Conservation (phyloP, 352 stramenopile genomes). For the Phytophthora syringae region DNA sequence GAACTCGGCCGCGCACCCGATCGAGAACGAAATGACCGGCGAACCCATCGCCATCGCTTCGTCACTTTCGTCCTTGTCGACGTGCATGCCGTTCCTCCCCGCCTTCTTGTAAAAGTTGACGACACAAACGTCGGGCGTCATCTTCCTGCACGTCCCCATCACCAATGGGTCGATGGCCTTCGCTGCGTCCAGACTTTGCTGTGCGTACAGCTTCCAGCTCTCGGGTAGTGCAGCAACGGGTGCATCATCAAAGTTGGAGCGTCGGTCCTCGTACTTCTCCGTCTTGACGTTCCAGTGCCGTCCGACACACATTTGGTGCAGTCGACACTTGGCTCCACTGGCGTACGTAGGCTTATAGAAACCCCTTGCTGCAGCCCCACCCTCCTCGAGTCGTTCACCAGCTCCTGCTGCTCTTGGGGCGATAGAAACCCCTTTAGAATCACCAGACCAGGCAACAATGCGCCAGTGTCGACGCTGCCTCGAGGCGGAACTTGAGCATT, state of each 20-base stretch:
- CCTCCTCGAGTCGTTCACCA: slow-evolving; percentile 57
- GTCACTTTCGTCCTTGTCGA: slow-evolving; percentile 75
- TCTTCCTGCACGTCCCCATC: slow-evolving; percentile 49
- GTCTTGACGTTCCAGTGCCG: slow-evolving; percentile 76
- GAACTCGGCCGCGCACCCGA: slow-evolving; percentile 71
- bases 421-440: slow-evolving; percentile 64
- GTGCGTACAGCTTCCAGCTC: slow-evolving; percentile 42
- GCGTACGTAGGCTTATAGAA: slow-evolving; percentile 79
- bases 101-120: slow-evolving; percentile 85
- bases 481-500: slow-evolving; percentile 15
- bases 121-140: slow-evolving; percentile 70
- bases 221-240: slow-evolving; percentile 40
- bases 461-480: slow-evolving; percentile 24
- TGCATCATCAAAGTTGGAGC: slow-evolving; percentile 62
- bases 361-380: slow-evolving; percentile 53
- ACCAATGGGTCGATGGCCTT: slow-evolving; percentile 45
- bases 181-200: slow-evolving; percentile 48
- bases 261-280: slow-evolving; percentile 67
- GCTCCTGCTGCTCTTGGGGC: slow-evolving; percentile 54
- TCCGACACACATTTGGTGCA: slow-evolving; percentile 80
- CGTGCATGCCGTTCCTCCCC: slow-evolving; percentile 74
- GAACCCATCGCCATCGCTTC: slow-evolving; percentile 68
- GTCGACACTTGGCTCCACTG: slow-evolving; percentile 70
- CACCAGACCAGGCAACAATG: slow-evolving; percentile 69
- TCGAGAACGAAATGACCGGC: slow-evolving; percentile 75